Percentiles rank a stretch among this genome's conserved stretches.
phyloP scores from a whole-genome alignment of 73 alveolate species.

The Symbiodinium pilosum region DNA sequence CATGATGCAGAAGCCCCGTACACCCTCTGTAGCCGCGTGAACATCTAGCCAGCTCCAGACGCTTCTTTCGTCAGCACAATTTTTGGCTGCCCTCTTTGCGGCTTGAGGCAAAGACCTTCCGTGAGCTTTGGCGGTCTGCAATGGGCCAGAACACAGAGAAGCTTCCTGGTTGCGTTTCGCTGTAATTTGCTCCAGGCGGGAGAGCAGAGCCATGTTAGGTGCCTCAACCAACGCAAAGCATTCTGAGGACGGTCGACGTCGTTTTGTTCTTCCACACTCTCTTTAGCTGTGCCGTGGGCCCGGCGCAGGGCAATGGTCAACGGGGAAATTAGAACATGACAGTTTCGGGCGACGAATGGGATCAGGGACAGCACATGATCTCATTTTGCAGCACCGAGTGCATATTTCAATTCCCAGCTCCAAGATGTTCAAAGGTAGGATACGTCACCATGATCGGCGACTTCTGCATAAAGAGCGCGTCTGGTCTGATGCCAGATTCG shows the following conservation, averaged over 20 bases:
- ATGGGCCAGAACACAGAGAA: slow-evolving; percentile 64
- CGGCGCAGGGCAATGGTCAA: background rate
- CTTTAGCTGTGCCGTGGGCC: slow-evolving; percentile 39
- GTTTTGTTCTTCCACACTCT: slow-evolving; percentile 82
- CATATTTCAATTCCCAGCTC: background rate
- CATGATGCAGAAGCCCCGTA: too few species aligned
- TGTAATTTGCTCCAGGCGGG: background rate
- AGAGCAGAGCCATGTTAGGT: too few species aligned
- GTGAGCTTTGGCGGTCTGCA: slow-evolving; percentile 86
- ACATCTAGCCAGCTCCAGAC: too few species aligned
- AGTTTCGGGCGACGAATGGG: too few species aligned
- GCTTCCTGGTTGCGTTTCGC: slow-evolving; percentile 5
- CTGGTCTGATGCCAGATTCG: slow-evolving; percentile 78
- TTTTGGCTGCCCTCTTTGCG: too few species aligned
- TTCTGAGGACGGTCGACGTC: slow-evolving; percentile 72
- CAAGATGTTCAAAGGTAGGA: slow-evolving; percentile 62
- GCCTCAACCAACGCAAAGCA: background rate
- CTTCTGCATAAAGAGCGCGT: slow-evolving; percentile 75
- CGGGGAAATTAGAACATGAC: too few species aligned
- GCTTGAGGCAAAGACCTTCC: slow-evolving; percentile 49
- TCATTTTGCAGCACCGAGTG: too few species aligned
- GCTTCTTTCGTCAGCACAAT: too few species aligned
- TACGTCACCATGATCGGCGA: slow-evolving; percentile 85
- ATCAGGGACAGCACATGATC: too few species aligned
- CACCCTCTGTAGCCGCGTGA: too few species aligned